phyloP scores from a whole-genome alignment of 495 filamentous ascomycete genomes.

The Astrocystis sublimbata region DNA sequence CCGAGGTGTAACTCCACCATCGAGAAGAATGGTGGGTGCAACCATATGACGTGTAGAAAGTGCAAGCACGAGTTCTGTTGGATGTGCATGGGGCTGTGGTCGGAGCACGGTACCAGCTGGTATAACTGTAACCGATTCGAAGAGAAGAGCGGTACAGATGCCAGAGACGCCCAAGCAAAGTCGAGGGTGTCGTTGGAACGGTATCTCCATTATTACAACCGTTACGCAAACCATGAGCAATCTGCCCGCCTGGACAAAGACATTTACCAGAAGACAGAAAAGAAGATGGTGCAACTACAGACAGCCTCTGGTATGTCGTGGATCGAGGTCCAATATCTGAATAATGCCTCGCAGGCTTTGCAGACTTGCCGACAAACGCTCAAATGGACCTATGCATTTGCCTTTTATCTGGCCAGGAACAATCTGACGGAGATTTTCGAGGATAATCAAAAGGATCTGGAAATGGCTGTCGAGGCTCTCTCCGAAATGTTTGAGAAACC shows the following conservation, averaged over 20 bases:
- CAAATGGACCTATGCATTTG: conserved; percentile 99
- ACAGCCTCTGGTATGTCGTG: conserved; percentile 92
- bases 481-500: conserved; percentile 98
- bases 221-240: conserved; percentile 98
- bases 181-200: conserved; percentile 87
- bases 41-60: conserved; percentile 99
- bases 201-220: conserved; percentile 97
- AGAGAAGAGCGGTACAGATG: conserved; percentile 89
- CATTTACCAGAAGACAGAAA: conserved; percentile 92
- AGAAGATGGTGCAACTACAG: conserved; percentile 97
- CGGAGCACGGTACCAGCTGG: conserved; percentile 99
- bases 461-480: conserved; percentile 92
- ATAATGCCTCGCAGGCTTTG: conserved; percentile 87
- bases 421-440: conserved; percentile 97
- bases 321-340: conserved; percentile 98
- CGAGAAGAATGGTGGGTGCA: conserved; percentile 98
- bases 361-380: conserved; percentile 95
- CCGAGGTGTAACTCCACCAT: conserved; percentile 95
- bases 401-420: conserved; percentile 92
- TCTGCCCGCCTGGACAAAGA: conserved; percentile 97
- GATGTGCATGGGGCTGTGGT: conserved; percentile 99
- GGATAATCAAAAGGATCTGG: conserved; percentile 96
- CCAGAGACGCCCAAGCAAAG: conserved; percentile 84
- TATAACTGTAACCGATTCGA: conserved; percentile 98
- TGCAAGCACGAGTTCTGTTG: conserved; percentile 99